Conservation (phyloP, 495 filamentous ascomycete species). For the Pseudoneurospora amorphoporcata region DNA sequence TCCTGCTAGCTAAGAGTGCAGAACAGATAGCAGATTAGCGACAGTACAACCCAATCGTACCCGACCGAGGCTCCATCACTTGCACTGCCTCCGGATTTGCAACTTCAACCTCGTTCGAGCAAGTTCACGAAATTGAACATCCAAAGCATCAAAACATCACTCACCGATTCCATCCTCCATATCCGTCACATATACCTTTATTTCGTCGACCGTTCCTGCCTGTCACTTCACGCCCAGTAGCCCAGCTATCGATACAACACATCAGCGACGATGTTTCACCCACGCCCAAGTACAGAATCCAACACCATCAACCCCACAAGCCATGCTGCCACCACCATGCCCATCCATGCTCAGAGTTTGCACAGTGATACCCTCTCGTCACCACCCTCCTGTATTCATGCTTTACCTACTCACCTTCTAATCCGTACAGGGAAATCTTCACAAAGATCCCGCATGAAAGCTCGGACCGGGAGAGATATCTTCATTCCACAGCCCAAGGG, state of each 20-base stretch:
- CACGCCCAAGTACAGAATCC: not conserved
- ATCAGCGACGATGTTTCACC: not conserved
- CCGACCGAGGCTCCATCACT: not conserved
- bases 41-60: not conserved
- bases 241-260: not conserved
- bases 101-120: not conserved
- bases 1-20: fast-evolving
- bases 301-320: not conserved
- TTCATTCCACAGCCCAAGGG: not conserved
- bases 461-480: not conserved
- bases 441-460: not conserved
- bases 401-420: not conserved
- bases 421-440: not conserved
- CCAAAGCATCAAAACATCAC: not conserved
- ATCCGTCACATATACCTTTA: not conserved
- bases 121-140: not conserved
- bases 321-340: not conserved
- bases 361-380: too few species aligned
- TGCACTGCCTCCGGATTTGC: not conserved
- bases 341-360: too few species aligned
- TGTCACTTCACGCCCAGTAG: not conserved
- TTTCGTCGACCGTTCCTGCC: not conserved
- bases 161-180: not conserved
- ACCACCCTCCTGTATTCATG: too few species aligned
- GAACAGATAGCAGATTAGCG: not conserved